These are phyloP conservation scores for Bonia amplexicaulis DNA, from an alignment of 176 grass and related monocot genomes.

Conservation along the genomic window DNA sequence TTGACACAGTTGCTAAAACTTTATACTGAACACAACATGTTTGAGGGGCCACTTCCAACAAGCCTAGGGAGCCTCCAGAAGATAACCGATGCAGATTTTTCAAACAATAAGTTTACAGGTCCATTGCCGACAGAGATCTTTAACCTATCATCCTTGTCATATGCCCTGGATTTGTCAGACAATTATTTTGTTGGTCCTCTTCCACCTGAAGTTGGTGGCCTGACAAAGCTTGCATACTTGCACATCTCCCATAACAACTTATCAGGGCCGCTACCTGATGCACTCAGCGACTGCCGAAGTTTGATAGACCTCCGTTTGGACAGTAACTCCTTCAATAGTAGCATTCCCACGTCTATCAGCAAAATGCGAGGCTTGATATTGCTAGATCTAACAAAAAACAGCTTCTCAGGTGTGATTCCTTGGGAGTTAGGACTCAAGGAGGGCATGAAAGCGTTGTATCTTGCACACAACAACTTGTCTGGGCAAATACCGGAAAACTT, in stretches of 20 bases:
- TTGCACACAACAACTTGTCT: constrained; percentile 50
- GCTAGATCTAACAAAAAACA: constrained; percentile 32
- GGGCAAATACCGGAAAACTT: constrained; percentile 35
- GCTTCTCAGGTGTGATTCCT: constrained; percentile 45
- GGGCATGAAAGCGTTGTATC: constrained; percentile 40
- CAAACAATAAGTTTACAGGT: too few relatives aligned
- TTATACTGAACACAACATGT: too few relatives aligned
- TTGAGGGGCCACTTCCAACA: too few relatives aligned
- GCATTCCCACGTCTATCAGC: constrained; percentile 26
- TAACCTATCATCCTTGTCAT: too few relatives aligned
- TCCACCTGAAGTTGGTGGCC: too few relatives aligned
- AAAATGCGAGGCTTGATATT: constrained; percentile 36
- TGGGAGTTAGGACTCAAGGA: constrained; percentile 21
- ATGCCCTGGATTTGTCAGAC: too few relatives aligned
- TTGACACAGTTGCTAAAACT: constrained; percentile 21
- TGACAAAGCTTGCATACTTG: too few relatives aligned
- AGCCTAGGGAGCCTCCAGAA: too few relatives aligned
- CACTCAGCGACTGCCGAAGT: constrained; percentile 27
- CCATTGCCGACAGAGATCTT: too few relatives aligned
- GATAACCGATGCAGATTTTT: too few relatives aligned
- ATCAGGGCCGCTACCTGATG: constrained; percentile 24
- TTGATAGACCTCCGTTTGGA: constrained; percentile 30
- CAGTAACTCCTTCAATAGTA: constrained; percentile 33
- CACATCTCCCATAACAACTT: constrained; percentile 23
- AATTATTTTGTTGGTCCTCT: too few relatives aligned